These are phyloP conservation scores for Fusarium temperatum DNA, from an alignment of 2,329 filamentous ascomycete genomes.

Conservation along the genomic window DNA sequence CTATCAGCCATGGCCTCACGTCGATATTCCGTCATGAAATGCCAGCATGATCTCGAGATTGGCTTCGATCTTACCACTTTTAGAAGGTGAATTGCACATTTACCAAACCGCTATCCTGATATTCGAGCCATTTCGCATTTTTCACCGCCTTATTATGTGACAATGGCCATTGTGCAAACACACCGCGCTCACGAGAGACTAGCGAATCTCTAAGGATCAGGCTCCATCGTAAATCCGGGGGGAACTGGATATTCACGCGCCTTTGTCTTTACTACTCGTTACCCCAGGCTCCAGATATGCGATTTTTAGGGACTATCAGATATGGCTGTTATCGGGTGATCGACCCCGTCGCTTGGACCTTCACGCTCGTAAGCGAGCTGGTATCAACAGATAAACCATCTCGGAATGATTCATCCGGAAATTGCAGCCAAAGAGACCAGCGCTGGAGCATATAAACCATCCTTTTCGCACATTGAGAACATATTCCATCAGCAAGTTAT, in stretches of 20 bases:
- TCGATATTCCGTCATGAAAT: neutral
- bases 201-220: fast-evolving
- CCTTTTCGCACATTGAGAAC: neutral
- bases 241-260: fast-evolving
- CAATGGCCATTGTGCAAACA: fast-evolving
- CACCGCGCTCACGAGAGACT: too few relatives aligned
- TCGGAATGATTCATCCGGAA: neutral
- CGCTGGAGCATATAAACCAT: neutral
- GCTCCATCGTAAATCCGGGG: neutral
- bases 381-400: neutral
- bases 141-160: neutral
- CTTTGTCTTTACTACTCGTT: neutral
- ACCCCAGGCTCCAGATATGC: neutral
- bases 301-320: neutral
- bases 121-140: fast-evolving
- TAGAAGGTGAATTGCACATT: neutral
- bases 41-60: neutral
- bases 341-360: neutral
- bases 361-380: neutral
- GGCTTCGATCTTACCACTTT: neutral
- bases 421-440: neutral
- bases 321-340: neutral
- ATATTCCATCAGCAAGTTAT: too few relatives aligned
- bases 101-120: fast-evolving
- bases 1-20: neutral